Evolutionary conservation across 75 land plant species (phyloP).

Genomic region (Picea glauca): DNA sequence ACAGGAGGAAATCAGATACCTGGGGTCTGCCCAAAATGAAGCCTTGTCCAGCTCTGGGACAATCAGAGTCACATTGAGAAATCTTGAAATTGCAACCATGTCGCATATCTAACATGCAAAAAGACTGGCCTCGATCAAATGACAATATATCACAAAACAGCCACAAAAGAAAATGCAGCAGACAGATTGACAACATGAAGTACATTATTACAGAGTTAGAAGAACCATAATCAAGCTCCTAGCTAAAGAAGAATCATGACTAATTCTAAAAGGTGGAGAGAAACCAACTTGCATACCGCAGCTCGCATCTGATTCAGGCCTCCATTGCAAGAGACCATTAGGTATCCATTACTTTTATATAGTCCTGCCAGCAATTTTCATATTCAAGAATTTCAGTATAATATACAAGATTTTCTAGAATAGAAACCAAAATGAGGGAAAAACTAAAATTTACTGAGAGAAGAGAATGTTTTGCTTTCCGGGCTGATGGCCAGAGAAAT

Average conservation of each 20-base stretch:
- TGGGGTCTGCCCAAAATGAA: conserved; percentile 89
- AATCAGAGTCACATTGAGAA: conserved; percentile 76
- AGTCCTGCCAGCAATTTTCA: conserved; percentile 17
- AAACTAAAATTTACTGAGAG: not conserved
- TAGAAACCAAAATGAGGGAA: not conserved
- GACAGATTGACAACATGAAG: not conserved
- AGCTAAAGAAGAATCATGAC: not conserved
- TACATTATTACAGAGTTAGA: not conserved
- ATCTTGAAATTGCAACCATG: conserved; percentile 84
- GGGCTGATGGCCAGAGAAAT: not conserved
- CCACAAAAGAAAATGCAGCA: not conserved
- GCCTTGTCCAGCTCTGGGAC: conserved; percentile 84
- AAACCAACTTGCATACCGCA: conserved; percentile 47
- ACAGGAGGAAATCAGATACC: conserved; percentile 26
- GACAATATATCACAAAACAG: not conserved
- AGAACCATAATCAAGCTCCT: not conserved
- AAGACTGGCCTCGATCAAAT: not conserved
- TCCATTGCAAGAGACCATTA: conserved; percentile 85
- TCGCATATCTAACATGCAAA: conserved; percentile 71
- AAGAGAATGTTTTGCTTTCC: not conserved
- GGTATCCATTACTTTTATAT: conserved; percentile 82
- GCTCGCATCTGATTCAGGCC: conserved; percentile 95
- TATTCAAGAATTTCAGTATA: not conserved
- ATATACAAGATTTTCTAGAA: not conserved
- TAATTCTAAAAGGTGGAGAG: not conserved